Evolutionary conservation across 2,329 filamentous ascomycete species (phyloP).

Genomic region (Falciphora oryzae): DNA sequence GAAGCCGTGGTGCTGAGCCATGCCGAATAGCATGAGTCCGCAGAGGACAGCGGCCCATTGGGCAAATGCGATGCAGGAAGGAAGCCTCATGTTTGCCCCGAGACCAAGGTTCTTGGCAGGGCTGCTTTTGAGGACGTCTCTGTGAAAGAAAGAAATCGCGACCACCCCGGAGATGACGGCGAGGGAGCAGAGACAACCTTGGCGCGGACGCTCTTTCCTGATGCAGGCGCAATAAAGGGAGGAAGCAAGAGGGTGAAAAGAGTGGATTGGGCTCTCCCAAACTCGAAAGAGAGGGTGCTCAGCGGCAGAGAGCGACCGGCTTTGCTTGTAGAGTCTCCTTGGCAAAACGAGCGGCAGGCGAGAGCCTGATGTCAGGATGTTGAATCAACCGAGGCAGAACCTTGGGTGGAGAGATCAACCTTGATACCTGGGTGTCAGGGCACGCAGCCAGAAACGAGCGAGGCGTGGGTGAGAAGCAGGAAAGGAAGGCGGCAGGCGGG

Average conservation of each 20-base stretch:
- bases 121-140: background rate
- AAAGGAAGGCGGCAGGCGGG: no score
- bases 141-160: background rate
- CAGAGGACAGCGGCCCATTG: background rate
- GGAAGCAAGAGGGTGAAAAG: background rate
- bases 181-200: background rate
- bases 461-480: no score
- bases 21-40: no score
- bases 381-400: no score
- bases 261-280: no score
- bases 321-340: background rate
- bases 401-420: no score
- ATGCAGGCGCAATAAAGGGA: background rate
- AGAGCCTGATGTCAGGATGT: background rate
- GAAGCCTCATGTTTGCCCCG: background rate
- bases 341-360: background rate
- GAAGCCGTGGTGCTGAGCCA: no score
- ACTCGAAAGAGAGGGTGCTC: no score
- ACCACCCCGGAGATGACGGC: no score
- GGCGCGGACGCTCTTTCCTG: background rate
- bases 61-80: background rate
- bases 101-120: background rate
- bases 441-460: no score
- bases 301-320: no score
- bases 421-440: no score